Conservation (phyloP, 2,329 filamentous ascomycete species). For the Leptosphaerulina australis region DNA sequence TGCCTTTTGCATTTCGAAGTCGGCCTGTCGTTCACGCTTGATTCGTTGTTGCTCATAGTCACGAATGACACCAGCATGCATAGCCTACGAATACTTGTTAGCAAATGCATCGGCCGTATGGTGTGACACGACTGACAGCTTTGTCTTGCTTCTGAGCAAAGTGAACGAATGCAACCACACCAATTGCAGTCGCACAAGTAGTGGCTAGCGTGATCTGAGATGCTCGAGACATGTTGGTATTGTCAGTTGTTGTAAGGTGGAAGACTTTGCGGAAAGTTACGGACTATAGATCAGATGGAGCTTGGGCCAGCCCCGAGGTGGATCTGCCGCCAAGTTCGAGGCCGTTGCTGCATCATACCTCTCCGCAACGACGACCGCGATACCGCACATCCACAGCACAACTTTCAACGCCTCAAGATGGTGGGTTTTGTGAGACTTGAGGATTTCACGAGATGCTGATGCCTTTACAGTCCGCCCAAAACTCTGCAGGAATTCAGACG, state of each 20-base stretch:
- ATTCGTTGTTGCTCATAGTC: constrained; percentile 93
- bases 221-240: constrained; percentile 76
- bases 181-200: constrained; percentile 75
- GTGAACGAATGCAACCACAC: constrained; percentile 85
- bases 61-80: constrained; percentile 92
- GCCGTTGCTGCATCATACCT: constrained; percentile 33
- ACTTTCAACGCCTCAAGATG: constrained; percentile 31
- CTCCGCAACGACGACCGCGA: constrained; percentile 28
- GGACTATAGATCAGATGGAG: constrained; percentile 31
- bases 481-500: constrained; percentile 97
- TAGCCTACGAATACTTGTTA: constrained; percentile 65
- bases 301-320: constrained; percentile 35
- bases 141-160: constrained; percentile 85
- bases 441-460: constrained; percentile 29
- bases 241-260: constrained; percentile 1
- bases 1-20: constrained; percentile 88
- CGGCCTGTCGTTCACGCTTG: constrained; percentile 87
- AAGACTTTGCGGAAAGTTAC: constrained; percentile 15
- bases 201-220: constrained; percentile 83
- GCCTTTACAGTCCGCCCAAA: constrained; percentile 81
- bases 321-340: constrained; percentile 30
- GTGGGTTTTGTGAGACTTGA: constrained; percentile 13
- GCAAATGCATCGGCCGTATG: constrained; percentile 21
- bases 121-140: constrained; percentile 63
- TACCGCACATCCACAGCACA: constrained; percentile 24